Evolutionary conservation across 2,329 filamentous ascomycete genomes (phyloP), one percentile per base, ranked within the genome.

Genomic region (Aspergillus sp.): DNA sequence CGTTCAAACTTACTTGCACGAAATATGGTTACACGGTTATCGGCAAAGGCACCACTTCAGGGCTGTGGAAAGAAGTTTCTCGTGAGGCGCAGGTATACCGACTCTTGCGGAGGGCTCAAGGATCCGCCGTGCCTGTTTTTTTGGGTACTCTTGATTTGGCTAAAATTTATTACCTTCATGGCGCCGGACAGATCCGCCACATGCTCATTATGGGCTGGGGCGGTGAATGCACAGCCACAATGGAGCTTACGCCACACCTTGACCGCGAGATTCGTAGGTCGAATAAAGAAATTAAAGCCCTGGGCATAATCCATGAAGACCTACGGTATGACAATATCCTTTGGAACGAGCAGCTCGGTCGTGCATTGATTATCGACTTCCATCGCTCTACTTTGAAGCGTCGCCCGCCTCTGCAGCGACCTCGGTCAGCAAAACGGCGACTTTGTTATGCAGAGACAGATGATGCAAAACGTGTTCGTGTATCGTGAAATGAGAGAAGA

Each of bases 171-270:
- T 57, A 57, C 44, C 46, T 60, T 5, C 49, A 59, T 41, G 56
- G 52, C 7, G 51, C 52, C 3, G 58, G 55, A 40, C n/a, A 46
- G 19, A 59, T 61, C 32, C 50, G 49, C 9, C 55, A 62, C 45
- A 60, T 62, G 57, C 53, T 61, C 4, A 48, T 61, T 2, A 60
- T 62, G 56, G 57, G 45, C 32, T 62, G 54, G 54, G 57, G 50
- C 29, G 55, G 54, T 12, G 52, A 53, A 28, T 44, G n/a, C 32
- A 45, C 36, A 34, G 36, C 26, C 42, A 45, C 9, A 10, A 35
- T 35, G 33, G 33, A 35, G 33, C 33, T 35, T 4, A 10, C 33
- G 33, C 33, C 33, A 8, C 4, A 10, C 5, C 29, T 48, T 3
- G 43, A 46, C 7, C n/a, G 26, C 26, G 46, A 36, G 33, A 49